These are phyloP conservation scores for Polyporus tsugae DNA, from an alignment of 1,284 basidiomycete species.

Conservation along the genomic window DNA sequence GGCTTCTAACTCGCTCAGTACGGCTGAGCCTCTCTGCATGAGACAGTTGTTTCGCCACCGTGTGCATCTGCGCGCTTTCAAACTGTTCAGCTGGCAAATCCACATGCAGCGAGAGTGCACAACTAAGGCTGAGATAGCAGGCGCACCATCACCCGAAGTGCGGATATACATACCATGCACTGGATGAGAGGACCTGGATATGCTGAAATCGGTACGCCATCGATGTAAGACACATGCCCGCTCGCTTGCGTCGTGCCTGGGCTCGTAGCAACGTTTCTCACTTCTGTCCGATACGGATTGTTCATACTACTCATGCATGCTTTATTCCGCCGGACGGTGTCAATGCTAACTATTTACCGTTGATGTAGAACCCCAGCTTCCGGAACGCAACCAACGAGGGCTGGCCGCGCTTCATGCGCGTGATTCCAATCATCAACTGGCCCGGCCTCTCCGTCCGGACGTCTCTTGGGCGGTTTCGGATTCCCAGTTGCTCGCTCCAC, in stretches of 20 bases:
- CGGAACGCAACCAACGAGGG: constrained; percentile 84
- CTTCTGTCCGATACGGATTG: background rate
- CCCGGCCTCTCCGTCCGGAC: constrained; percentile 89
- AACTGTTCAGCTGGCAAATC: too few relatives aligned
- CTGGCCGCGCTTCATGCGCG: constrained; percentile 91
- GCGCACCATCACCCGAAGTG: too few relatives aligned
- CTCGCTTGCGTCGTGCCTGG: background rate
- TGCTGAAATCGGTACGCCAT: too few relatives aligned
- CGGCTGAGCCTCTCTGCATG: background rate
- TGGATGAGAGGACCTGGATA: too few relatives aligned
- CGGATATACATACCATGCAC: too few relatives aligned
- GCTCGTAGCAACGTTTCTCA: background rate
- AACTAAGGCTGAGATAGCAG: too few relatives aligned
- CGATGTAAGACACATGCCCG: too few relatives aligned
- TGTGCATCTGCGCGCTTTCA: too few relatives aligned
- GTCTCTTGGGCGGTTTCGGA: constrained; percentile 79
- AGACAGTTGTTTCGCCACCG: too few relatives aligned
- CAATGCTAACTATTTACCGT: background rate
- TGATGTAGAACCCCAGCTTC: constrained; percentile 73
- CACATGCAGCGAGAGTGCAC: too few relatives aligned
- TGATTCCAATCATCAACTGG: constrained; percentile 98
- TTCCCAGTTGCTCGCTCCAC: constrained; percentile 91
- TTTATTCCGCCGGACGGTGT: background rate
- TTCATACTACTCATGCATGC: background rate
- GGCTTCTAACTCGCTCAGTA: background rate